phyloP scores from a whole-genome alignment of 805 yeast species.

The Candida chauliodis region DNA sequence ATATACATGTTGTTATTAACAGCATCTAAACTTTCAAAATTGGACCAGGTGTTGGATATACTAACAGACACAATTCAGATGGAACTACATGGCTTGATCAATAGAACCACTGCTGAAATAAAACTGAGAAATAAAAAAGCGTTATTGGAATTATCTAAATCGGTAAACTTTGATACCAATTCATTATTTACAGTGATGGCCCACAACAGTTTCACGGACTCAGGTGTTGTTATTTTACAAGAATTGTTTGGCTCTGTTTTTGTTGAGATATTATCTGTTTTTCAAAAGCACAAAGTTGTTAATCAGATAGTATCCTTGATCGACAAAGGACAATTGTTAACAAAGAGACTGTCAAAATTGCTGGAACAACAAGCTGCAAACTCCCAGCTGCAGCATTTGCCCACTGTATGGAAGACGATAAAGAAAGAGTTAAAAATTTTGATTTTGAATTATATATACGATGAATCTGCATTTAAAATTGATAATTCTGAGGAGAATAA shows the following conservation, averaged over 20 bases:
- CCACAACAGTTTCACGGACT: constrained; percentile 39
- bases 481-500: constrained; percentile 4
- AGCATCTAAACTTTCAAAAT: constrained; percentile 55
- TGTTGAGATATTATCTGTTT: constrained; percentile 53
- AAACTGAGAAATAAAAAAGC: constrained; percentile 49
- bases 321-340: constrained; percentile 18
- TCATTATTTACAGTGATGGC: constrained; percentile 20
- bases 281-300: constrained; percentile 69
- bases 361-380: neutral
- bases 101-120: constrained; percentile 61
- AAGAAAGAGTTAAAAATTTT: constrained; percentile 30
- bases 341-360: neutral
- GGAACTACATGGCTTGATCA: constrained; percentile 64
- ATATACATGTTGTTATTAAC: constrained; percentile 52
- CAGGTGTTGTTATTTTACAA: constrained; percentile 53
- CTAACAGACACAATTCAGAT: constrained; percentile 51
- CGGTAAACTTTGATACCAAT: constrained; percentile 26
- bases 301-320: constrained; percentile 48
- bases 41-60: constrained; percentile 55
- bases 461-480: constrained; percentile 11
- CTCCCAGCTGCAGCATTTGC: neutral
- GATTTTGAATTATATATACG: constrained; percentile 32
- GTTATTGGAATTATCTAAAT: constrained; percentile 25
- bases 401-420: constrained; percentile 27
- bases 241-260: constrained; percentile 74